Evolutionary conservation across 106 monocot genomes (phyloP).

Genomic region (Acorus calamus): DNA sequence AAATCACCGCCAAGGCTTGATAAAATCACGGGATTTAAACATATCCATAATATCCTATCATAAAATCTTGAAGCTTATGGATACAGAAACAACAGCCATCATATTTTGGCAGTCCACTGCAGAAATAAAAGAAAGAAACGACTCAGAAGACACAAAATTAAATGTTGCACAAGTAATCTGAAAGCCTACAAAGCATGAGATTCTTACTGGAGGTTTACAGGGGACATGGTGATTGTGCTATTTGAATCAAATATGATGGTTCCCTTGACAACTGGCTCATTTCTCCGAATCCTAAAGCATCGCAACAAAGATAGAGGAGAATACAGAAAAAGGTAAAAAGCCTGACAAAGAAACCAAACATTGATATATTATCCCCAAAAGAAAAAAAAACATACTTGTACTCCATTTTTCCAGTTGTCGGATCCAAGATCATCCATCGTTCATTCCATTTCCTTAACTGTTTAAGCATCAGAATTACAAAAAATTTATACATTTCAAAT

Average conservation of each 20-base stretch:
- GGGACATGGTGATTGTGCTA: slow-evolving; percentile 89
- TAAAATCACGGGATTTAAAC: neutral
- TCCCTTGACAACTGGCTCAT: slow-evolving; percentile 62
- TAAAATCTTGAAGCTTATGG: slow-evolving; percentile 16
- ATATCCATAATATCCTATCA: neutral
- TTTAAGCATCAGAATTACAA: slow-evolving; percentile 1
- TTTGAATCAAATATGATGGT: slow-evolving; percentile 72
- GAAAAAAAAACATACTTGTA: slow-evolving; percentile 60
- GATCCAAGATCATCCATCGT: slow-evolving; percentile 86
- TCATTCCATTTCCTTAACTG: slow-evolving; percentile 99
- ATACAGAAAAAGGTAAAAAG: too few relatives aligned
- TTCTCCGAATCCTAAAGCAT: slow-evolving; percentile 52
- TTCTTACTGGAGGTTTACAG: slow-evolving; percentile 77
- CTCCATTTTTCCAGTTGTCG: slow-evolving; percentile 98
- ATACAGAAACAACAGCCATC: slow-evolving; percentile 99
- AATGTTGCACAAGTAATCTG: neutral
- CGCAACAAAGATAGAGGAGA: too few relatives aligned
- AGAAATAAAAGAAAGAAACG: slow-evolving; percentile 13
- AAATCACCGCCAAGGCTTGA: neutral
- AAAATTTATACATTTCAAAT: neutral
- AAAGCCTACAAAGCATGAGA: slow-evolving; percentile 3
- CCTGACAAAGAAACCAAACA: neutral
- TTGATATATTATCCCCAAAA: slow-evolving; percentile 1
- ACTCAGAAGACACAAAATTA: neutral
- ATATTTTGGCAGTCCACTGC: slow-evolving; percentile 88